phyloP scores from a whole-genome alignment of 305 asterid species.

The Fraxinus platypoda region DNA sequence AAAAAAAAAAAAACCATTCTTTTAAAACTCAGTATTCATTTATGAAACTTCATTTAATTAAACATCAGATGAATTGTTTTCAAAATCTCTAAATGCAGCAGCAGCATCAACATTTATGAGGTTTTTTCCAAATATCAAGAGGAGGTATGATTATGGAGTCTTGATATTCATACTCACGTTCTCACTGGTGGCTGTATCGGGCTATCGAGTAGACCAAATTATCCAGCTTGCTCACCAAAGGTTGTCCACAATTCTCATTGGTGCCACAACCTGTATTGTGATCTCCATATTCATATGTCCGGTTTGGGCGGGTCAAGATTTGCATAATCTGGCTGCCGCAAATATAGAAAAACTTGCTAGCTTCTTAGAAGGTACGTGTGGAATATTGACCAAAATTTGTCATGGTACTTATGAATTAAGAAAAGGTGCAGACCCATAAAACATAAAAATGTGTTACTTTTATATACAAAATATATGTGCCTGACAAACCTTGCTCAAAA shows the following conservation, averaged over 20 bases:
- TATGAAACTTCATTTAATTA: no score
- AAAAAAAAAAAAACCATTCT: no score
- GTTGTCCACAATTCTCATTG: slow-evolving; percentile 62
- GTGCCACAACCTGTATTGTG: slow-evolving; percentile 58
- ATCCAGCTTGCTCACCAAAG: slow-evolving; percentile 66
- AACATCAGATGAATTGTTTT: neutral
- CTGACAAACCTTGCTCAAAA: neutral
- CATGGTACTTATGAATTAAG: neutral
- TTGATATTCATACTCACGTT: slow-evolving; percentile 71
- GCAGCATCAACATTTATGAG: slow-evolving; percentile 52
- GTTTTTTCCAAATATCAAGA: slow-evolving; percentile 60
- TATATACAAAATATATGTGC: neutral
- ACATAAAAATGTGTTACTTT: neutral
- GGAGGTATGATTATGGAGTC: slow-evolving; percentile 70
- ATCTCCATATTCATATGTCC: slow-evolving; percentile 59
- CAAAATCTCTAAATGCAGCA: slow-evolving; percentile 42
- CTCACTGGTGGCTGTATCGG: slow-evolving; percentile 75
- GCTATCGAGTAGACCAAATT: slow-evolving; percentile 54
- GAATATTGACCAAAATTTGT: no score
- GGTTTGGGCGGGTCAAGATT: slow-evolving; percentile 86
- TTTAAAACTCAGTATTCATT: no score
- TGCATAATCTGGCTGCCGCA: slow-evolving; percentile 42
- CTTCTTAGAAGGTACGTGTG: slow-evolving; percentile 51
- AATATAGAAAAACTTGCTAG: slow-evolving; percentile 57
- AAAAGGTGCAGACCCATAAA: neutral